A percentile compares a stretch with the other conserved stretches of the same genome.
phyloP scores from a whole-genome alignment of 208 protist species.

The Naegleria gruberi region DNA sequence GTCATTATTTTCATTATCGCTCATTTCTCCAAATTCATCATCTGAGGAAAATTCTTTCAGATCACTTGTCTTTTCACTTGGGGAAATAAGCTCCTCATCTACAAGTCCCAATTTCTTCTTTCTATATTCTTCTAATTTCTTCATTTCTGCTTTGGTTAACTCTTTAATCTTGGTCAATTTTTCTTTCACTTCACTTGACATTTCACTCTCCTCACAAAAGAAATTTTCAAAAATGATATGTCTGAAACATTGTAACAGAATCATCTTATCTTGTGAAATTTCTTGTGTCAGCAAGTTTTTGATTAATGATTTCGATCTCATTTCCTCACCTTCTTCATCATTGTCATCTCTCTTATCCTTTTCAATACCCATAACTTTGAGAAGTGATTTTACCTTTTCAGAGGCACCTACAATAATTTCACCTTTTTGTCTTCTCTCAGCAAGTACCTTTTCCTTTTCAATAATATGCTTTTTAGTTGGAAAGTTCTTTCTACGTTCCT shows the following conservation, averaged over 20 bases:
- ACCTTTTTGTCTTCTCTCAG: background rate
- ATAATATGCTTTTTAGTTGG: background rate
- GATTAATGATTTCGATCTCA: background rate
- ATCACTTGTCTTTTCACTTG: background rate
- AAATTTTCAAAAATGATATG: background rate
- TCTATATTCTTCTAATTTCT: background rate
- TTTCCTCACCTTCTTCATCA: background rate
- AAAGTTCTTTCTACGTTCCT: constrained; percentile 9
- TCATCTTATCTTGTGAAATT: background rate
- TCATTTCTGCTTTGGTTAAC: background rate
- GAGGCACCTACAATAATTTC: background rate
- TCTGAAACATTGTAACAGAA: constrained; percentile 7
- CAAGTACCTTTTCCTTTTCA: background rate
- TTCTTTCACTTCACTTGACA: background rate
- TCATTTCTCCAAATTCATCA: background rate
- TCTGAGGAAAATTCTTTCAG: background rate
- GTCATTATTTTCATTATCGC: background rate
- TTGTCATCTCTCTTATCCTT: background rate
- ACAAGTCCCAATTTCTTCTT: background rate
- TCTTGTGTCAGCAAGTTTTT: background rate
- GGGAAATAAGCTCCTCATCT: background rate
- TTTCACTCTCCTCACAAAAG: background rate
- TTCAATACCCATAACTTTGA: constrained; percentile 14
- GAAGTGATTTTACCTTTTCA: background rate
- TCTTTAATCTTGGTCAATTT: background rate